Percentiles rank a stretch among this genome's conserved stretches.
These are phyloP conservation scores for Austroboletus novae-zelandiae DNA, from an alignment of 1,284 basidiomycete species.

Conservation along the genomic window DNA sequence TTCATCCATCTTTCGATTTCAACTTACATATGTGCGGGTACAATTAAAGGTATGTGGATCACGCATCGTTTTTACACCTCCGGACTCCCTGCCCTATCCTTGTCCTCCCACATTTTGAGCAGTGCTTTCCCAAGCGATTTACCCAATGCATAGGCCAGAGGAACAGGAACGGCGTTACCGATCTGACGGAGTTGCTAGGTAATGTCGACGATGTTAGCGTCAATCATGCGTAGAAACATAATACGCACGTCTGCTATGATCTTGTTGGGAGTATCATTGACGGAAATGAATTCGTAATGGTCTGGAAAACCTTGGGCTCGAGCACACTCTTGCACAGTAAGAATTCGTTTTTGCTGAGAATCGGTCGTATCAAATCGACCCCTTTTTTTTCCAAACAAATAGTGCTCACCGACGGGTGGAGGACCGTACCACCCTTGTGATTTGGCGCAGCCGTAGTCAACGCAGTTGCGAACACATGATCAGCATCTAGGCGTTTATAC, in stretches of 20 bases:
- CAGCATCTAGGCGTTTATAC: constrained; percentile 51
- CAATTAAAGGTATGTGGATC: too few species aligned
- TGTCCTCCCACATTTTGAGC: constrained; percentile 43
- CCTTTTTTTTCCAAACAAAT: neutral
- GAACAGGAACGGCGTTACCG: constrained; percentile 72
- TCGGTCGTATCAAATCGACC: neutral
- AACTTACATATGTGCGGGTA: neutral
- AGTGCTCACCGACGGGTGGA: constrained; percentile 57
- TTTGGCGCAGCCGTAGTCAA: constrained; percentile 52
- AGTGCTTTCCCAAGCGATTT: constrained; percentile 53
- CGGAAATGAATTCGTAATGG: constrained; percentile 54
- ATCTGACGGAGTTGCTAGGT: constrained; percentile 67
- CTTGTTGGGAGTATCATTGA: constrained; percentile 34
- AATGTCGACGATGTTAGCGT: neutral
- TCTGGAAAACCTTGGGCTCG: constrained; percentile 75
- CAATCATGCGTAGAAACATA: neutral
- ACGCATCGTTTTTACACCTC: constrained; percentile 29
- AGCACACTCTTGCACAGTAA: constrained; percentile 63
- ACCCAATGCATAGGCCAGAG: constrained; percentile 60
- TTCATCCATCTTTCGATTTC: neutral
- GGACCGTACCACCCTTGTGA: constrained; percentile 46
- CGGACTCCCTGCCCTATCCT: constrained; percentile 44
- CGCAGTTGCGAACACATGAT: constrained; percentile 55
- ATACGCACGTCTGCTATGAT: constrained; percentile 50
- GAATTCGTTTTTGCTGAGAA: constrained; percentile 59